A percentile compares a stretch with the other conserved stretches of the same genome.
Conservation (phyloP, 768 basidiomycete species). For the Tricholoma matsutake region DNA sequence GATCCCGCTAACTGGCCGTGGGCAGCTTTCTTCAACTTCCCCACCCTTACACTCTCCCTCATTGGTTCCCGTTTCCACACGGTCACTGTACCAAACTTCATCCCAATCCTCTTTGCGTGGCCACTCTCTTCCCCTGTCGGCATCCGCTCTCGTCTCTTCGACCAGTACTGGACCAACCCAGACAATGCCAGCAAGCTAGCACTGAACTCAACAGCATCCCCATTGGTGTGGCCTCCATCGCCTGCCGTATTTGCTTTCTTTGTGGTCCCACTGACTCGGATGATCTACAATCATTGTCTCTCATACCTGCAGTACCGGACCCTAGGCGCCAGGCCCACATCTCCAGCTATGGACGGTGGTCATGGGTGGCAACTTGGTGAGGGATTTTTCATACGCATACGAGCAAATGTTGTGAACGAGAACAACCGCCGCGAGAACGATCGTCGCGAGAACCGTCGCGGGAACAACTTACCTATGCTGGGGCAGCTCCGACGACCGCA, state of each 20-base stretch:
- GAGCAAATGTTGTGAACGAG: slow-evolving; percentile 22
- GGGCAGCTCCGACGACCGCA: slow-evolving; percentile 5
- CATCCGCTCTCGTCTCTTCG: slow-evolving; percentile 24
- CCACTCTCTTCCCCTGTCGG: slow-evolving; percentile 38
- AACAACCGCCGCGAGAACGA: slow-evolving; percentile 7
- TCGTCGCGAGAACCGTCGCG: too few species aligned
- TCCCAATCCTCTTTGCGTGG: slow-evolving; percentile 48
- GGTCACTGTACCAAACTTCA: slow-evolving; percentile 31
- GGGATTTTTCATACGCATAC: slow-evolving; percentile 33
- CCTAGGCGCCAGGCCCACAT: slow-evolving; percentile 37
- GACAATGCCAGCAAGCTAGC: slow-evolving; percentile 31
- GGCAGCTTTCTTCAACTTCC: slow-evolving; percentile 73
- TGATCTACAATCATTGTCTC: slow-evolving; percentile 41
- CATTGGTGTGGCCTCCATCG: slow-evolving; percentile 53
- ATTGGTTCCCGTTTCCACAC: slow-evolving; percentile 56
- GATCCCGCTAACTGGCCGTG: slow-evolving; percentile 74
- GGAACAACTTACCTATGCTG: slow-evolving; percentile 8
- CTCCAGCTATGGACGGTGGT: slow-evolving; percentile 20
- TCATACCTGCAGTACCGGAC: slow-evolving; percentile 39
- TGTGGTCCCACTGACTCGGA: slow-evolving; percentile 45
- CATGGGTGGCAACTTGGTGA: slow-evolving; percentile 22
- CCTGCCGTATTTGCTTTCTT: slow-evolving; percentile 55
- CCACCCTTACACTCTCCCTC: slow-evolving; percentile 65
- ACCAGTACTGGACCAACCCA: slow-evolving; percentile 27
- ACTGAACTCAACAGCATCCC: slow-evolving; percentile 9